These are phyloP conservation scores for Glutinoglossum americanum DNA, from an alignment of 495 filamentous ascomycete genomes.

Conservation along the genomic window DNA sequence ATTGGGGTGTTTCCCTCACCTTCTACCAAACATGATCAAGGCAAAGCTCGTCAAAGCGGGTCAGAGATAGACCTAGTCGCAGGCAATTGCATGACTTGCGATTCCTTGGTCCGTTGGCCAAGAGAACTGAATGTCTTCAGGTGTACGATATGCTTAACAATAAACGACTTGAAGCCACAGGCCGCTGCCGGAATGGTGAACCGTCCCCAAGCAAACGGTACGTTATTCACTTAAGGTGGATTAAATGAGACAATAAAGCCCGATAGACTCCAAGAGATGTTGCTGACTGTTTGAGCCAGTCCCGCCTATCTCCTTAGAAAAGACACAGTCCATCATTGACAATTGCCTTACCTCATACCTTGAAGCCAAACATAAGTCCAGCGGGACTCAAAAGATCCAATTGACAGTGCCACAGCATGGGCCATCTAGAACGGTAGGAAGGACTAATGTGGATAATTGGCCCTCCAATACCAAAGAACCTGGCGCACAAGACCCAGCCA, in stretches of 20 bases:
- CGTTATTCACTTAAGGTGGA: not conserved
- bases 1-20: not conserved
- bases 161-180: constrained; percentile 53
- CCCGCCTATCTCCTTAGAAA: constrained; percentile 3
- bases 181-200: not conserved
- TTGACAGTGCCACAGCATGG: not conserved
- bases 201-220: not conserved
- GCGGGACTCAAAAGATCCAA: not conserved
- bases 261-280: not conserved
- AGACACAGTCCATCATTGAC: constrained; percentile 4
- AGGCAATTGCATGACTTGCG: constrained; percentile 66
- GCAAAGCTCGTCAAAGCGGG: constrained; percentile 9
- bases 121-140: constrained; percentile 50
- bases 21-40: not conserved
- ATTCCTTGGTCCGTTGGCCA: constrained; percentile 68
- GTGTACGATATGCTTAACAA: constrained; percentile 67
- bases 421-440: not conserved
- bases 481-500: not conserved
- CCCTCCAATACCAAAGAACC: not conserved
- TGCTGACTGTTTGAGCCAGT: not conserved
- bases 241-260: not conserved
- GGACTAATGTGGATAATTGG: not conserved
- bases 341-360: constrained; percentile 5
- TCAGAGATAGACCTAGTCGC: constrained; percentile 27
- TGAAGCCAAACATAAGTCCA: not conserved